Evolutionary conservation across 2,329 filamentous ascomycete genomes (phyloP), one percentile per base, ranked within the genome.

Genomic region (Ceratocystis ficicola): DNA sequence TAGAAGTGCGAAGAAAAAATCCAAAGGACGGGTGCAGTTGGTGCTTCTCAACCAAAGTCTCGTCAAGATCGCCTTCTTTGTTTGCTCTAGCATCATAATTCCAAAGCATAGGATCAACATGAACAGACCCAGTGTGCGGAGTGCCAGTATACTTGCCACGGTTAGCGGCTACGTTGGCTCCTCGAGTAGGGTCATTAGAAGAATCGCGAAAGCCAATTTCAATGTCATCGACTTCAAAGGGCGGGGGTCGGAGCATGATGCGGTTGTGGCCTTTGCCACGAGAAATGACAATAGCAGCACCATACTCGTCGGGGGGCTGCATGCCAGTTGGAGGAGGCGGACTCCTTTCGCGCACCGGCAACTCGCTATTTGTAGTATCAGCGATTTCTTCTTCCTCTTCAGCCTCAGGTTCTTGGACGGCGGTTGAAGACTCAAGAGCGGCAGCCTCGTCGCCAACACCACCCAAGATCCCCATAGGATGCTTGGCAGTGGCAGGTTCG

Each of bases 141-240:
- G 76, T 78, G 68, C 80, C 76, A 60, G 83, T 75, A 69, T 79
- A 84, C 71, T 78, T 80, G 70, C 81, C 81, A 62, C 82, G 77
- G 25, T 80, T 80, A 8, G 66, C 63, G n/a, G 55, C 44, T 6
- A 67, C 63, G 41, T 62, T 65, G 10, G 57, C 44, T 20, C 64
- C 48, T 66, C 81, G 80, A 67, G 76, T 77, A 36, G 79, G 77
- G 69, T 82, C 80, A 67, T 85, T 85, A 68, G 78, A 78, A 3
- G 81, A 82, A 70, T 85, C 83, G 25, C 80, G 78, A 72, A 83
- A 85, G 15, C 83, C 83, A 68, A 85, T 85, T 70, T 85, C 81
- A 66, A 78, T 75, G 7, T 79, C 74, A 46, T 80, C 76, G 66
- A 78, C 84, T 63, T 77, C 73, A 68, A 80, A 81, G 0, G 77